Base-by-base conservation (phyloP, 306 rosid species). In the Boehmeria nivea region DNA sequence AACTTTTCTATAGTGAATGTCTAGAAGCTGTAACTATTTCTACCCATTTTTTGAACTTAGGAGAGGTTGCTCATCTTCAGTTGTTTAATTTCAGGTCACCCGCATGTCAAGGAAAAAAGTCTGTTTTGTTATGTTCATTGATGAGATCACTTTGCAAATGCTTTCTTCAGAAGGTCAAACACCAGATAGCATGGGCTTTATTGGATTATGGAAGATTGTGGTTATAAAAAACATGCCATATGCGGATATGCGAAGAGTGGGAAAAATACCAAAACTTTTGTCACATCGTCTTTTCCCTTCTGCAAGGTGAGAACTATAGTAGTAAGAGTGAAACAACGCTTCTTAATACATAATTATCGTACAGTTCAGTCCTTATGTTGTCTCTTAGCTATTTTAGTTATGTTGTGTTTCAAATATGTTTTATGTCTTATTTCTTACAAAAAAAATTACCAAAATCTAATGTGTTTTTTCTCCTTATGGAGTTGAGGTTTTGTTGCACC, bases 201-300 rank as follows among this genome's bases (percentile, higher is more conserved):
- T 91, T 75, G 99, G 99, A 50, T 78, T 87, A 59, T 91, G 99
- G 99, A 87, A 70, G 80, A 73, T 87, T 57, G 91, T 91, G 72
- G 81, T 87, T 27, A 90, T 81, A 71, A 87, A 73, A 64, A 84
- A 87, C 73, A 82, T 84, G 63, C 99, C 99, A 7, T 82, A 72
- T 71, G 65, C 79, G 66, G 99, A 91, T 70, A 82, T 87, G 99
- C 81, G 96, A 59, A 74, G 93, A 66, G 96, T 84, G 46, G 99
- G 99, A 12, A 91, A 91, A 76, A 84, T 91, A 75, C 99, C 99
- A 5, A 91, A 91, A 73, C 72, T 91, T 73, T 67, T 91, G 81
- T 82, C 98, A 1, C 98, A 91, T 71, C 80, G 96, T 40, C 95
- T 91, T 72, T 91, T 91, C 61, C 98, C 98, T 39, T 78, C 83